Conservation (phyloP, 495 filamentous ascomycete species). For the Evernia prunastri region DNA sequence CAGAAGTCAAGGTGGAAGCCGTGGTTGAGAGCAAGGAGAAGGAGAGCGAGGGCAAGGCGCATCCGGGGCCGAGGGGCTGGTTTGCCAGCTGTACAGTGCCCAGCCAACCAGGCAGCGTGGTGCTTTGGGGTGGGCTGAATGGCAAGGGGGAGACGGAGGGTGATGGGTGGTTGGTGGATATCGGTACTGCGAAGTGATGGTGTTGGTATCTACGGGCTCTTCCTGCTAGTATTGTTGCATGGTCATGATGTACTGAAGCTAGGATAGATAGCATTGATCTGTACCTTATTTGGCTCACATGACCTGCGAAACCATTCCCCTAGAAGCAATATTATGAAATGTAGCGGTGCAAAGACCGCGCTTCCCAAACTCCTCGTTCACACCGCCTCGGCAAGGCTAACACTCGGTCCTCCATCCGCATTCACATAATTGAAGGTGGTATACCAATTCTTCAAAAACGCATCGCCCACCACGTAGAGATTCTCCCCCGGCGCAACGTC, state of each 20-base stretch:
- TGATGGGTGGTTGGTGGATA: slow-evolving; percentile 44
- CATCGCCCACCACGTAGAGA: neutral
- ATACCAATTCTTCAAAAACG: slow-evolving; percentile 3
- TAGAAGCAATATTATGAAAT: neutral
- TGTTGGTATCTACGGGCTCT: no score
- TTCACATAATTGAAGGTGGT: neutral
- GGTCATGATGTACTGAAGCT: neutral
- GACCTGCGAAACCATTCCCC: neutral
- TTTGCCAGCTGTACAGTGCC: slow-evolving; percentile 37
- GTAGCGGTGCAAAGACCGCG: neutral
- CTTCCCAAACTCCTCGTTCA: neutral
- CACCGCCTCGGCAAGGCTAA: neutral
- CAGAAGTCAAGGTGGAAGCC: slow-evolving; percentile 41
- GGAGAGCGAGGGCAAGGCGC: slow-evolving; percentile 38
- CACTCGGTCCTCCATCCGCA: neutral
- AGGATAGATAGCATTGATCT: neutral
- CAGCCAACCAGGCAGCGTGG: slow-evolving; percentile 20
- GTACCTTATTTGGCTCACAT: neutral
- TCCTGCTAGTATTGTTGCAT: no score
- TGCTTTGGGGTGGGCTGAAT: slow-evolving; percentile 49
- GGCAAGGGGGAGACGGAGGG: slow-evolving; percentile 42
- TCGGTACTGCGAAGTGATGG: slow-evolving; percentile 17
- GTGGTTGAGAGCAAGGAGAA: slow-evolving; percentile 30
- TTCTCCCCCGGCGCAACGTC: neutral
- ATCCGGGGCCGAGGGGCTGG: slow-evolving; percentile 45